Evolutionary conservation across 768 basidiomycete genomes (phyloP).

Genomic region (Amanita molliuscula): DNA sequence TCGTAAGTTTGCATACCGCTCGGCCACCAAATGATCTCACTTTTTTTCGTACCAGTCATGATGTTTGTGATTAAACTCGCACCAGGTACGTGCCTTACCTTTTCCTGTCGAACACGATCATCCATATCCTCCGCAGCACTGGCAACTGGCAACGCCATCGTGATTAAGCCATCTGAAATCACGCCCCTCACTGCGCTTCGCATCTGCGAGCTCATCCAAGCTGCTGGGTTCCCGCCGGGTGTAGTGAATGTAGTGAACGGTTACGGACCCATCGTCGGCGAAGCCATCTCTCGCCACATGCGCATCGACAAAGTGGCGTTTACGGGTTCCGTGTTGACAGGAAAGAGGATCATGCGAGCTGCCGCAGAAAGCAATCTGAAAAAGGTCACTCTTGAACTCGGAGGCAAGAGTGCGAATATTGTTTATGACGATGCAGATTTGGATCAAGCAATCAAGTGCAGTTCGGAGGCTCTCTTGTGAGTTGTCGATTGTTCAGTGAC

Average conservation of each 20-base stretch:
- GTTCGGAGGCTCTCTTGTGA: conserved; percentile 64
- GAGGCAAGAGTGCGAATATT: too few relatives aligned
- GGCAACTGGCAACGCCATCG: conserved; percentile 69
- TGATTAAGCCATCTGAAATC: conserved; percentile 76
- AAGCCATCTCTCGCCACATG: conserved; percentile 61
- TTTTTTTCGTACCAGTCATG: conserved; percentile 20
- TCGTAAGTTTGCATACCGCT: conserved; percentile 18
- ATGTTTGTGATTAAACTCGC: conserved; percentile 74
- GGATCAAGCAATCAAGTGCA: conserved; percentile 67
- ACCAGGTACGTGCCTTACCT: conserved; percentile 29
- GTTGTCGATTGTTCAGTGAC: conserved; percentile 15
- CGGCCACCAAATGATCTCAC: not conserved
- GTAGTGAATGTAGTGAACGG: conserved; percentile 72
- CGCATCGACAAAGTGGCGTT: conserved; percentile 73
- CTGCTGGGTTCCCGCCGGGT: conserved; percentile 75
- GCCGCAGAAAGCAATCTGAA: conserved; percentile 79
- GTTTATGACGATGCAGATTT: too few relatives aligned
- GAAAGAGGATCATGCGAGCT: conserved; percentile 72
- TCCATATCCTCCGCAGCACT: conserved; percentile 31
- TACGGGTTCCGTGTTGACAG: conserved; percentile 76
- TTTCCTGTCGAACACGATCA: not conserved
- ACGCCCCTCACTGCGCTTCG: conserved; percentile 64
- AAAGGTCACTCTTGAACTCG: too few relatives aligned
- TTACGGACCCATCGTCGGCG: conserved; percentile 59
- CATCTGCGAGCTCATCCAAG: conserved; percentile 42